These are phyloP conservation scores for Pyrenochaeta sp. DNA, from an alignment of 2,329 filamentous ascomycete genomes.

Conservation along the genomic window DNA sequence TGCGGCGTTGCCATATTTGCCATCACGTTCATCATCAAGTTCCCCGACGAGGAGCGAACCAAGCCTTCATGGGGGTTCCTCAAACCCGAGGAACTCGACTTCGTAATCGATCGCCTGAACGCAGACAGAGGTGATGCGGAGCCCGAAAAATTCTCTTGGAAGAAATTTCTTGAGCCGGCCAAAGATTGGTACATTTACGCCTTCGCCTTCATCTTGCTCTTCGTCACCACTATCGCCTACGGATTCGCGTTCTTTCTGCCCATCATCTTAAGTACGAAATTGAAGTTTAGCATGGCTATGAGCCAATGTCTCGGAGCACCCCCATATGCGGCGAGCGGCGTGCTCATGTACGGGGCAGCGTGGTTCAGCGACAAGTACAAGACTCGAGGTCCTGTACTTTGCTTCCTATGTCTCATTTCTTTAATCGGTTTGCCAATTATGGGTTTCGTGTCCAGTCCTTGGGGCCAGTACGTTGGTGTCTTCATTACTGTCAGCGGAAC, in stretches of 20 bases:
- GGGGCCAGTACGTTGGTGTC: conserved; percentile 31
- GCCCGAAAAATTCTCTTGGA: conserved; percentile 27
- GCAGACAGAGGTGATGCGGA: conserved; percentile 28
- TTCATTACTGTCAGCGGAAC: conserved; percentile 30
- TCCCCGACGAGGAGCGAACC: conserved; percentile 28
- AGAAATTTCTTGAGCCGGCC: conserved; percentile 27
- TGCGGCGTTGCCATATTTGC: conserved; percentile 27
- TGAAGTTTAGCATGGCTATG: conserved; percentile 33
- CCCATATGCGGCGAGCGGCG: conserved; percentile 31
- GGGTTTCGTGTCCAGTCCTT: conserved; percentile 30
- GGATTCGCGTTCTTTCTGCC: conserved; percentile 32
- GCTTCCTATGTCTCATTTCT: conserved; percentile 27
- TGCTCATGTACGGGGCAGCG: conserved; percentile 34
- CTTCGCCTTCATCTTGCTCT: conserved; percentile 28
- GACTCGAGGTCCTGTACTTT: conserved; percentile 29
- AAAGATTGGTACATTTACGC: conserved; percentile 35
- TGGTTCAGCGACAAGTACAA: conserved; percentile 35
- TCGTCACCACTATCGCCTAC: conserved; percentile 29
- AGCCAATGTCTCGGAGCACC: conserved; percentile 33
- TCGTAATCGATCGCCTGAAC: conserved; percentile 29
- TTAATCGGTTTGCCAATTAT: conserved; percentile 35
- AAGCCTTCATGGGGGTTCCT: conserved; percentile 31
- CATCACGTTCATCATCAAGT: conserved; percentile 30
- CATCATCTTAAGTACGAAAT: conserved; percentile 30
- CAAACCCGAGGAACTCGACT: conserved; percentile 22